Percentiles rank a stretch among this genome's conserved stretches.
Evolutionary conservation across 139 green algal genomes (phyloP).

Genomic region (Auxenochlorella protothecoides): DNA sequence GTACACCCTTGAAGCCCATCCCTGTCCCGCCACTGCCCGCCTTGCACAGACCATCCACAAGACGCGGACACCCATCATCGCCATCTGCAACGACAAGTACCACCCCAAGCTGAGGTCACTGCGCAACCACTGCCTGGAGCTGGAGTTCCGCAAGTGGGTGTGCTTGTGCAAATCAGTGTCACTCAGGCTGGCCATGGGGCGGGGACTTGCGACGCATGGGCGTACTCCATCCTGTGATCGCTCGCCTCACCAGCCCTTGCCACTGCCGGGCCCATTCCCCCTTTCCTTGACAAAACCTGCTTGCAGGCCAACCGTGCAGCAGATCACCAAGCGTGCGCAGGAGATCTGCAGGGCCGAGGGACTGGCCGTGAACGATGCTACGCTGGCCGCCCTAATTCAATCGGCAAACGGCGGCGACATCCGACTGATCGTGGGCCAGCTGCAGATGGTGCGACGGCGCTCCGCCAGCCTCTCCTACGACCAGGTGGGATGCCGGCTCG

Average conservation of each 20-base stretch:
- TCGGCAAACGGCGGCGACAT: conserved; percentile 77
- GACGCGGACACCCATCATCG: conserved; percentile 88
- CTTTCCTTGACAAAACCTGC: no score
- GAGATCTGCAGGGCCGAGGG: conserved; percentile 68
- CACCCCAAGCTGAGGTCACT: conserved; percentile 80
- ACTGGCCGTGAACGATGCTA: conserved; percentile 54
- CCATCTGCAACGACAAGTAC: conserved; percentile 99
- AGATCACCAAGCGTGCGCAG: conserved; percentile 70
- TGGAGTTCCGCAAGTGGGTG: conserved; percentile 59
- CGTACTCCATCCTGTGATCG: not conserved
- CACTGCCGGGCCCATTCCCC: no score
- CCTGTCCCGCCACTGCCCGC: not conserved
- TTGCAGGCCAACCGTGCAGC: conserved; percentile 59
- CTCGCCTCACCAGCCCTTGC: not conserved
- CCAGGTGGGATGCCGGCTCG: conserved; percentile 41
- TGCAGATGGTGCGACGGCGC: conserved; percentile 79
- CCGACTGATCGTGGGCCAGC: conserved; percentile 79
- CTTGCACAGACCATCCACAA: conserved; percentile 59
- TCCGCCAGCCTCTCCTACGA: conserved; percentile 55
- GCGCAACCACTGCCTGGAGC: conserved; percentile 75
- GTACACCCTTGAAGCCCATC: not conserved
- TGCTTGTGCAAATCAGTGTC: not conserved
- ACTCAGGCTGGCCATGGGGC: not conserved
- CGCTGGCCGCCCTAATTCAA: conserved; percentile 72
- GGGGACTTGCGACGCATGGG: not conserved